phyloP scores from a whole-genome alignment of 148 eudicot species.

The Heliamphora exappendiculata region DNA sequence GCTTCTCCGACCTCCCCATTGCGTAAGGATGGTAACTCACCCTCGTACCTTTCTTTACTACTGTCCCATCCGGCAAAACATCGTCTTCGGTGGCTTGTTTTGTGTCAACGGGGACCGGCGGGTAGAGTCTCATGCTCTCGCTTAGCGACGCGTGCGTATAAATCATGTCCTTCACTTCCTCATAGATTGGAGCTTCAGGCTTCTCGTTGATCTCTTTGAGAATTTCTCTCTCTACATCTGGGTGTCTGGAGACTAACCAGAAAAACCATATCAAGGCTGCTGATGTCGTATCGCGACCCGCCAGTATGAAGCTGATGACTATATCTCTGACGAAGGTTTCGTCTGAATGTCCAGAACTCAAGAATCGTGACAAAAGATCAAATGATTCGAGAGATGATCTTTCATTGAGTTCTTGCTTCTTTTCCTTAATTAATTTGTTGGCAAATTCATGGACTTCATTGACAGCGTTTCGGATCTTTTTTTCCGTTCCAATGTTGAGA shows the following conservation, averaged over 20 bases:
- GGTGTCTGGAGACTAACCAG: constrained; percentile 17
- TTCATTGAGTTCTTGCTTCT: constrained; percentile 2
- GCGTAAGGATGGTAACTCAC: constrained; percentile 20
- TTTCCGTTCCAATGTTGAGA: constrained; percentile 13
- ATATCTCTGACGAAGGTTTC: constrained; percentile 16
- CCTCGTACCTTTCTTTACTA: constrained; percentile 10
- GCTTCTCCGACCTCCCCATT: constrained; percentile 26
- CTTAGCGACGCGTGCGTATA: constrained; percentile 11
- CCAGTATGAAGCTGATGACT: constrained; percentile 24
- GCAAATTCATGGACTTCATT: constrained; percentile 11
- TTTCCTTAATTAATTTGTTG: constrained; percentile 1
- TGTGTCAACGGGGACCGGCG: constrained; percentile 10
- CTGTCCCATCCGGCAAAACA: constrained; percentile 19
- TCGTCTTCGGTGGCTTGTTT: constrained; percentile 12
- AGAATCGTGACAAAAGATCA: constrained; percentile 21
- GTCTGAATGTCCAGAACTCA: constrained; percentile 14
- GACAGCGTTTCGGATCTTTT: constrained; percentile 7
- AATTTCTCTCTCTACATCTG: constrained; percentile 5
- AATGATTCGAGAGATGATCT: not conserved
- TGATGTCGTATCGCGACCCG: constrained; percentile 25
- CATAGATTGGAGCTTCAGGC: not conserved
- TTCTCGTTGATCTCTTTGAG: constrained; percentile 15
- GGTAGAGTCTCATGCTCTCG: constrained; percentile 20
- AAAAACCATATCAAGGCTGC: constrained; percentile 17
- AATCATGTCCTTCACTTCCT: constrained; percentile 9